Base-by-base conservation (phyloP, 192 early-diverging fungal species). In the Coemansia sp. region DNA sequence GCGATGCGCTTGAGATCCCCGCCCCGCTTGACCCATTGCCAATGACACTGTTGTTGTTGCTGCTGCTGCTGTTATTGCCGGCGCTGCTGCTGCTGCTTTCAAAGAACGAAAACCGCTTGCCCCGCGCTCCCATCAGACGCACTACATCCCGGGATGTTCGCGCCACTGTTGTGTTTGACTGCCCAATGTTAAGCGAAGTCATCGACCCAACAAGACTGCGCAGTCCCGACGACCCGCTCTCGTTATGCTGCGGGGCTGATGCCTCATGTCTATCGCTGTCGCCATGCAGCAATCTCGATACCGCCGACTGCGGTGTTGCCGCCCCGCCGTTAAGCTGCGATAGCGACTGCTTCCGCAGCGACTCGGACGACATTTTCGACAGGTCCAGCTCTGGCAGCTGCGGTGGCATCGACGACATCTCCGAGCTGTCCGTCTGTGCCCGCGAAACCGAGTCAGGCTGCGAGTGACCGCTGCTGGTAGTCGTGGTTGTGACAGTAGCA, bases 61-160 rank as follows among this genome's bases (percentile, higher is more conserved):
- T 19, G 10, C 52, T 54, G n/a, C 45, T 21, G 18, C 40, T 11
- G 12, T 42, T 37, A 36, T 18, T 18, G 7, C 22, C 40, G 46
- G 52, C 49, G 55, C 48, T 19, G 60, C 26, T 56, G 63, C 65
- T 74, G 66, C 68, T 71, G 41, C 63, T 62, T 56, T 83, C 81
- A 43, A 83, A 78, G 61, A 83, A 76, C 21, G 81, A 83, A 19
- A 83, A 83, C 39, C 81, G 76, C 81, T 83, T 83, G 12, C 81
- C 73, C 10, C 81, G 76, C 19, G 66, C 69, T 0, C 76, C 76
- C 77, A 83, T 83, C 66, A 83, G 69, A 49, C 81, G 72, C 40
- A 76, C 76, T 1, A 83, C 77, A 46, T 83, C 81, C 21, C 81
- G 81, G 13, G 81, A 83, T 1, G 77, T 63, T 5, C 81, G 72